A percentile compares a stretch with the other conserved stretches of the same genome.
These are phyloP conservation scores for Taphrina wiesneri DNA, from an alignment of 1,139 yeast species.

Conservation along the genomic window DNA sequence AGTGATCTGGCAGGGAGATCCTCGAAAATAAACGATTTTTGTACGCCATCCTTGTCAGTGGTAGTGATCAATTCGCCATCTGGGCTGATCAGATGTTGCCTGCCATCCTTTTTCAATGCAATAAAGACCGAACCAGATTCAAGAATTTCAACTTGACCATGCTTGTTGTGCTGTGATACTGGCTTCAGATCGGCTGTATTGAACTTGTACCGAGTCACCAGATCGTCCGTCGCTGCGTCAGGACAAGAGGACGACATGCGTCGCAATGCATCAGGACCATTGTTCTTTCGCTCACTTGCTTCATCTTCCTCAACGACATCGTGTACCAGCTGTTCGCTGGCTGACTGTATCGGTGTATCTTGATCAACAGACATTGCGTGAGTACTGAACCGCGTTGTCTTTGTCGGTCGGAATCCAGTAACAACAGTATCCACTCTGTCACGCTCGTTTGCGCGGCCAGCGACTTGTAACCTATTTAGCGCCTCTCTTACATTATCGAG, in stretches of 20 bases:
- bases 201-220: slow-evolving; percentile 14
- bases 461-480: not conserved
- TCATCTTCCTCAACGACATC: slow-evolving; percentile 8
- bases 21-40: slow-evolving; percentile 18
- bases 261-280: not conserved
- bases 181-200: slow-evolving; percentile 24
- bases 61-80: slow-evolving; percentile 6
- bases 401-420: not conserved
- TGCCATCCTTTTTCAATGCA: slow-evolving; percentile 4
- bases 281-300: slow-evolving; percentile 6
- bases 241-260: not conserved
- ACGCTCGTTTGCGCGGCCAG: not conserved
- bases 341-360: not conserved
- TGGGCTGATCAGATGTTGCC: slow-evolving; percentile 8
- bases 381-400: not conserved
- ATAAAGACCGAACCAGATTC: slow-evolving; percentile 15
- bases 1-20: slow-evolving; percentile 35
- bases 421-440: not conserved
- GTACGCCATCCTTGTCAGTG: not conserved
- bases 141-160: slow-evolving; percentile 18
- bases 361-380: not conserved
- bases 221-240: not conserved
- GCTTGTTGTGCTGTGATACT: slow-evolving; percentile 16
- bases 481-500: not conserved
- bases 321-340: not conserved